Percentiles rank a stretch among this genome's conserved stretches.
Conservation (phyloP, 305 asterid species). For the Lippia alba region DNA sequence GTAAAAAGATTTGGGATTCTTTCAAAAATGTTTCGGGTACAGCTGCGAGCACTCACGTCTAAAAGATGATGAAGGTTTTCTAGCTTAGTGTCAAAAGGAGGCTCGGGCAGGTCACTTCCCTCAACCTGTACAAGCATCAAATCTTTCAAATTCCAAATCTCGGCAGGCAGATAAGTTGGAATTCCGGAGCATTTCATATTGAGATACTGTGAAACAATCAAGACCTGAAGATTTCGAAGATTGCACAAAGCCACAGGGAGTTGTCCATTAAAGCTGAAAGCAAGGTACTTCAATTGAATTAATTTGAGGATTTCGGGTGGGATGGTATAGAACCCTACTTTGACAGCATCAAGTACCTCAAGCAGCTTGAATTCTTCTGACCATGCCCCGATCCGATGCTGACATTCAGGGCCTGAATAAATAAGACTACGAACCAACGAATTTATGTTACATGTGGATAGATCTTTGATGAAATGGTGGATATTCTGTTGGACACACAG, state of each 20-base stretch:
- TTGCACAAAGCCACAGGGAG: too few relatives aligned
- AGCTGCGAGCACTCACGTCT: constrained; percentile 11
- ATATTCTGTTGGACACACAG: constrained; percentile 20
- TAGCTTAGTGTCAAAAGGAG: background rate
- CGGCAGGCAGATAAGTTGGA: background rate
- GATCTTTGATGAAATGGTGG: background rate
- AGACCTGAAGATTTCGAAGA: too few relatives aligned
- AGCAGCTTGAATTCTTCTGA: background rate
- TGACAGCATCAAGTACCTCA: too few relatives aligned
- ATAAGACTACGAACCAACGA: background rate
- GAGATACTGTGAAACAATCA: too few relatives aligned
- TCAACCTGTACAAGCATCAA: background rate
- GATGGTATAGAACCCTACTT: too few relatives aligned
- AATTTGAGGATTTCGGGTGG: too few relatives aligned
- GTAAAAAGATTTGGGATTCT: background rate
- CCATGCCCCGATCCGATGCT: background rate
- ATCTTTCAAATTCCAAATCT: background rate
- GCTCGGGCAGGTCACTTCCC: background rate
- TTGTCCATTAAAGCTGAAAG: too few relatives aligned
- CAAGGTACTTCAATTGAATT: too few relatives aligned
- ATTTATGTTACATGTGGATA: background rate
- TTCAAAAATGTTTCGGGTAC: background rate
- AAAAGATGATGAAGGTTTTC: constrained; percentile 20
- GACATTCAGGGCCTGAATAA: constrained; percentile 13
- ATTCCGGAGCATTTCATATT: background rate